A percentile compares a stretch with the other conserved stretches of the same genome.
phyloP scores from a whole-genome alignment of 2,329 filamentous ascomycete genomes.

The Fusarium beomiforme region DNA sequence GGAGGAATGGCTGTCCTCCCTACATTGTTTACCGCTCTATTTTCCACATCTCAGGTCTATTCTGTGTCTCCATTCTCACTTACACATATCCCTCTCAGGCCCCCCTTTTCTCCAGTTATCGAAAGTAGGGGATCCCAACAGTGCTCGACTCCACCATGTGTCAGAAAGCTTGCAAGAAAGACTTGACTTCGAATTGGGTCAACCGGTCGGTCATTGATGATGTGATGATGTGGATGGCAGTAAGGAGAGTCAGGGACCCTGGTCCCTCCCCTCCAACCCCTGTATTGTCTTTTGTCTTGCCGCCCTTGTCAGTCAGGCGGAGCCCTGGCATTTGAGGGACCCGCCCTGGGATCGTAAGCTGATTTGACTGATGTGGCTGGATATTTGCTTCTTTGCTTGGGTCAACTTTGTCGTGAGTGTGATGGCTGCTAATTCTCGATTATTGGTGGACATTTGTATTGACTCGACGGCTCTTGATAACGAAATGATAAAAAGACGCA shows the following conservation, averaged over 20 bases:
- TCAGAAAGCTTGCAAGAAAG: constrained; percentile 12
- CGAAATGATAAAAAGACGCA: not conserved
- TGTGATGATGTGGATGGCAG: constrained; percentile 9
- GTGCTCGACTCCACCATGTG: constrained; percentile 12
- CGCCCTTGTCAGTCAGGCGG: constrained; percentile 33
- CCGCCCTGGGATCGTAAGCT: constrained; percentile 31
- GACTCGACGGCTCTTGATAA: constrained; percentile 4
- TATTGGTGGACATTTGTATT: constrained; percentile 13
- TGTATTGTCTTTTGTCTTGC: constrained; percentile 26
- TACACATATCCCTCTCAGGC: constrained; percentile 13
- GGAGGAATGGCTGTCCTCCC: constrained; percentile 10
- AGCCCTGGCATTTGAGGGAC: constrained; percentile 24
- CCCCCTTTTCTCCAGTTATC: constrained; percentile 15
- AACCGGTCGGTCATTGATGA: not conserved
- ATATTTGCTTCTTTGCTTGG: constrained; percentile 32
- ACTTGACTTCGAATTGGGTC: not conserved
- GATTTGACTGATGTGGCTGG: constrained; percentile 28
- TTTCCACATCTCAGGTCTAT: not conserved
- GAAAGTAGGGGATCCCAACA: not conserved
- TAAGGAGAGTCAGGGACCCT: constrained; percentile 19
- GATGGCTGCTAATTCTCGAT: constrained; percentile 13
- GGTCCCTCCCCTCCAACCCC: constrained; percentile 19
- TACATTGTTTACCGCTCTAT: constrained; percentile 12
- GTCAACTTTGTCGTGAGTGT: constrained; percentile 6
- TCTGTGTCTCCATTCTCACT: constrained; percentile 2